Conservation (phyloP, 208 protist genomes). For the Tritrichomonas foetus region DNA sequence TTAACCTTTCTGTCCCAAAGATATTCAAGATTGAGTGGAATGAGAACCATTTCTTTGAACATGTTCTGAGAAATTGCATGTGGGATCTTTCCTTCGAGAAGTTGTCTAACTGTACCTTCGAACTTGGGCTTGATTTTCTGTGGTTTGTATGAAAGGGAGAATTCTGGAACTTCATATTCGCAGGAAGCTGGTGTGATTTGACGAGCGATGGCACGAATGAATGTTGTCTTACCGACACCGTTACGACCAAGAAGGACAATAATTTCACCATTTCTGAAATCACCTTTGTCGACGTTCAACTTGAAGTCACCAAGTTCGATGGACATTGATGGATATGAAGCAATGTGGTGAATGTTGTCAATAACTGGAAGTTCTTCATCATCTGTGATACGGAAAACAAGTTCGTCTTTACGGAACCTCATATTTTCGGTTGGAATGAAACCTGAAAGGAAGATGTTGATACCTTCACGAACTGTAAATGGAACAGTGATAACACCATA, state of each 20-base stretch:
- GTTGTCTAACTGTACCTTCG: slow-evolving; percentile 71
- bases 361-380: slow-evolving; percentile 13
- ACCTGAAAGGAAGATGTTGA: slow-evolving; percentile 99
- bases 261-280: slow-evolving; percentile 91
- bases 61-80: slow-evolving; percentile 87
- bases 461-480: slow-evolving; percentile 95
- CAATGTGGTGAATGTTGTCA: neutral
- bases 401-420: slow-evolving; percentile 90
- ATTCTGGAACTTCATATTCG: slow-evolving; percentile 71
- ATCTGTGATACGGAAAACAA: slow-evolving; percentile 80
- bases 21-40: slow-evolving; percentile 91
- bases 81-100: slow-evolving; percentile 89
- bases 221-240: slow-evolving; percentile 99
- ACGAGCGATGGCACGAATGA: slow-evolving; percentile 95
- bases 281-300: slow-evolving; percentile 74
- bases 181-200: slow-evolving; percentile 61
- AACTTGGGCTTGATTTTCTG: slow-evolving; percentile 99
- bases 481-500: slow-evolving; percentile 99
- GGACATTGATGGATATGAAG: slow-evolving; percentile 87
- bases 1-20: slow-evolving; percentile 91
- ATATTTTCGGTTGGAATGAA: slow-evolving; percentile 99
- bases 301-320: slow-evolving; percentile 75
- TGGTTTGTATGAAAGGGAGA: slow-evolving; percentile 98
- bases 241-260: slow-evolving; percentile 99
- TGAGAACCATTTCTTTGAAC: slow-evolving; percentile 95